phyloP scores from a whole-genome alignment of 192 early-diverging fungal species.

The Backusella luteola region DNA sequence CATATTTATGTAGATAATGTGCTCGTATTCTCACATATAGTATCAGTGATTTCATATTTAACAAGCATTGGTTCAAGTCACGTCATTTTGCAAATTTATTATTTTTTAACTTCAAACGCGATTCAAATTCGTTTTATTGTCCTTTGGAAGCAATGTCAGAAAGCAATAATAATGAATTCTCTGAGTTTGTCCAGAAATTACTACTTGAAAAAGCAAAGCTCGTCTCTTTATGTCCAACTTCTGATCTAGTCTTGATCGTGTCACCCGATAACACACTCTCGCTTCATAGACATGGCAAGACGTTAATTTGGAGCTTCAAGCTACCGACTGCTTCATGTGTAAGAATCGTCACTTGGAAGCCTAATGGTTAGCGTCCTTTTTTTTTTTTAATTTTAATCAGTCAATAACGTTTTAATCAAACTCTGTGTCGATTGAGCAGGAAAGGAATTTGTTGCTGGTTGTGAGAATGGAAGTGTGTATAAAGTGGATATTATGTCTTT shows the following conservation, averaged over 20 bases:
- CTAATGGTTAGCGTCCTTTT: neutral
- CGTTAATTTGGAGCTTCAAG: slow-evolving; percentile 3
- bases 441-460: slow-evolving; percentile 13
- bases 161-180: neutral
- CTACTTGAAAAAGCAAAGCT: slow-evolving; percentile 1
- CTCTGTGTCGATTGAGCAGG: neutral
- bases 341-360: slow-evolving; percentile 4
- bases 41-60: too few species aligned
- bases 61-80: too few species aligned
- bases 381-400: neutral
- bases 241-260: slow-evolving; percentile 12
- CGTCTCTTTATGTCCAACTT: slow-evolving; percentile 5
- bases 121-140: neutral
- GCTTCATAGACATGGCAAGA: neutral
- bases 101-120: neutral
- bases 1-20: too few species aligned
- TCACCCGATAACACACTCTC: neutral
- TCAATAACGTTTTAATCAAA: neutral
- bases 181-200: slow-evolving; percentile 4
- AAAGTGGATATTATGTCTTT: neutral
- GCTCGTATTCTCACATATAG: too few species aligned
- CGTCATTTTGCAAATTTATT: too few species aligned
- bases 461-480: slow-evolving; percentile 6
- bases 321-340: neutral
- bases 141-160: neutral